These are phyloP conservation scores for Skeletonema menzelii DNA, from an alignment of 108 stramenopile species.

Conservation along the genomic window DNA sequence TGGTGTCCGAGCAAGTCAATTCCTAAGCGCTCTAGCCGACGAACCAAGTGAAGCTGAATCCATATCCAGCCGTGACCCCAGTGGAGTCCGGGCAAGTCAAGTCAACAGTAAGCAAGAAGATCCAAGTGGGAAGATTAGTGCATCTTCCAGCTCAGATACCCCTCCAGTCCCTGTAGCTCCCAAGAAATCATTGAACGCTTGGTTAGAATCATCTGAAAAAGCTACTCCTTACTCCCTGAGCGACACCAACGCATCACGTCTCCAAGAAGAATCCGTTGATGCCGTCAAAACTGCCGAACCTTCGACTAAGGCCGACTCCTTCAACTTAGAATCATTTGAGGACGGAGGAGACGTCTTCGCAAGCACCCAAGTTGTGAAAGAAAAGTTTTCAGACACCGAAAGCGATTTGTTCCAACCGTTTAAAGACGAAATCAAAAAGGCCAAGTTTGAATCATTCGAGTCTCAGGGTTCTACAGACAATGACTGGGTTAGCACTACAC, in stretches of 20 bases:
- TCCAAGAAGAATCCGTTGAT: not conserved
- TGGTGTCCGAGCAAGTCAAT: not conserved
- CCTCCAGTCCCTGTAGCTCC: not conserved
- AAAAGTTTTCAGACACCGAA: slow-evolving; percentile 38
- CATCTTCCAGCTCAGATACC: not conserved
- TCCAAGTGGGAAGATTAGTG: not conserved
- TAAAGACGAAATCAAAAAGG: not conserved
- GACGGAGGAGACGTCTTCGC: slow-evolving; percentile 10
- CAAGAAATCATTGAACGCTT: not conserved
- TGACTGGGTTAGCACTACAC: slow-evolving; percentile 1
- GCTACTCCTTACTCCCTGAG: not conserved
- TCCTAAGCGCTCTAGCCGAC: not conserved
- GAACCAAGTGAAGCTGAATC: not conserved
- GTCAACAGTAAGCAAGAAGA: not conserved
- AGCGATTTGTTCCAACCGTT: slow-evolving; percentile 30
- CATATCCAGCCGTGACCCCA: not conserved
- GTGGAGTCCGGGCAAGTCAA: not conserved
- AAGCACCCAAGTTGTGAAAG: slow-evolving; percentile 33
- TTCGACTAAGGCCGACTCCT: not conserved
- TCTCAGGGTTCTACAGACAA: slow-evolving; percentile 28
- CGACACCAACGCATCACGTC: not conserved
- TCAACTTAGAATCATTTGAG: slow-evolving; percentile 17
- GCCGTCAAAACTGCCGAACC: not conserved
- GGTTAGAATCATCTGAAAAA: not conserved
- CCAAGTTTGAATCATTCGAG: slow-evolving; percentile 18